Evolutionary conservation across 1,139 yeast species (phyloP).

Genomic region (Candida glucosophila): DNA sequence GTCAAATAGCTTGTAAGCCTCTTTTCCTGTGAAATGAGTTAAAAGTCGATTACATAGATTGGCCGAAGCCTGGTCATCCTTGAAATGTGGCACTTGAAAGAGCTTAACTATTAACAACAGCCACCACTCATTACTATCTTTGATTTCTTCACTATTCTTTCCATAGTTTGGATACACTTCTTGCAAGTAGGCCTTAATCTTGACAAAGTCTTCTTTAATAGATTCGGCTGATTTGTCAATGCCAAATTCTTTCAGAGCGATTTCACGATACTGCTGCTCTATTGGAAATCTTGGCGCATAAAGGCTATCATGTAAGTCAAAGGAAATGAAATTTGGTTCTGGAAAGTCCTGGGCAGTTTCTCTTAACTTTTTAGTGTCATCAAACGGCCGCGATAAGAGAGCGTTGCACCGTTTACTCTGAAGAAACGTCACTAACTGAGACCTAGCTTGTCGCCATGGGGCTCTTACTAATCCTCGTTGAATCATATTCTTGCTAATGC

Average conservation of each 20-base stretch:
- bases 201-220: constrained; percentile 22
- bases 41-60: constrained; percentile 32
- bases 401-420: too few relatives aligned
- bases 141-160: constrained; percentile 19
- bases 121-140: constrained; percentile 50
- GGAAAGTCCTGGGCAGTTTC: constrained; percentile 23
- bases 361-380: constrained; percentile 17
- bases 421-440: too few relatives aligned
- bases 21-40: constrained; percentile 35
- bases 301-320: constrained; percentile 63
- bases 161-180: constrained; percentile 54
- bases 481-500: too few relatives aligned
- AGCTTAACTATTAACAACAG: constrained; percentile 33
- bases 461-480: too few relatives aligned
- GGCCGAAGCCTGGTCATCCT: constrained; percentile 10
- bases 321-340: constrained; percentile 45
- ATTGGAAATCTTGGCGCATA: constrained; percentile 51
- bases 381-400: constrained; percentile 21
- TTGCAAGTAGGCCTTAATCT: constrained; percentile 16
- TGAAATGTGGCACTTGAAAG: constrained; percentile 23
- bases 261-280: constrained; percentile 40
- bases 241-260: constrained; percentile 37
- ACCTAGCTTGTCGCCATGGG: too few relatives aligned
- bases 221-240: constrained; percentile 21
- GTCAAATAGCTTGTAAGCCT: constrained; percentile 45